Conservation (phyloP, 192 early-diverging fungal species). For the Dimargaris cristalligena region DNA sequence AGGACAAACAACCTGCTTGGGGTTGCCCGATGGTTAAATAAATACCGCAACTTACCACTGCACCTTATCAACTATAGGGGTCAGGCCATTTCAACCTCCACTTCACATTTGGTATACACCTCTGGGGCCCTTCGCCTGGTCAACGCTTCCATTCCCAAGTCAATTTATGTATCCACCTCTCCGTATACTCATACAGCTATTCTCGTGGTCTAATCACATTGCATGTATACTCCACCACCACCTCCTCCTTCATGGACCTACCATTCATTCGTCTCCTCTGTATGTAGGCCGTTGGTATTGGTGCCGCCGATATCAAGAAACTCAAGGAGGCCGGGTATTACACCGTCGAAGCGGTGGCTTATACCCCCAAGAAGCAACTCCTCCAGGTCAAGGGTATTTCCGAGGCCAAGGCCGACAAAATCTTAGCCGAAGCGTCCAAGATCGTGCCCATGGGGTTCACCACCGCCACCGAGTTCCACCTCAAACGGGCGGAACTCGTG, state of each 20-base stretch:
- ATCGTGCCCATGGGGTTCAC: slow-evolving; percentile 90
- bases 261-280: slow-evolving; percentile 1
- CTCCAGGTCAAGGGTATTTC: slow-evolving; percentile 86
- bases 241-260: neutral
- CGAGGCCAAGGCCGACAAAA: slow-evolving; percentile 90
- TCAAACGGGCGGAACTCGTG: slow-evolving; percentile 60
- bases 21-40: no score
- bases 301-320: slow-evolving; percentile 60
- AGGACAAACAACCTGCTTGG: no score
- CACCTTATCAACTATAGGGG: no score
- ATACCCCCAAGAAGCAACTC: slow-evolving; percentile 74
- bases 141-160: no score
- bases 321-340: slow-evolving; percentile 71
- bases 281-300: slow-evolving; percentile 49
- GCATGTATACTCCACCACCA: neutral
- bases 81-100: no score
- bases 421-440: slow-evolving; percentile 78
- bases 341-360: slow-evolving; percentile 88
- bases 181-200: neutral
- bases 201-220: neutral
- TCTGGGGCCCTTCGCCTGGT: neutral
- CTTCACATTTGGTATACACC: neutral
- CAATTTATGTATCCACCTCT: neutral
- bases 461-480: slow-evolving; percentile 81
- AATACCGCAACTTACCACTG: no score